Base-by-base conservation (phyloP, 768 basidiomycete genomes). In the Suillus paluster region DNA sequence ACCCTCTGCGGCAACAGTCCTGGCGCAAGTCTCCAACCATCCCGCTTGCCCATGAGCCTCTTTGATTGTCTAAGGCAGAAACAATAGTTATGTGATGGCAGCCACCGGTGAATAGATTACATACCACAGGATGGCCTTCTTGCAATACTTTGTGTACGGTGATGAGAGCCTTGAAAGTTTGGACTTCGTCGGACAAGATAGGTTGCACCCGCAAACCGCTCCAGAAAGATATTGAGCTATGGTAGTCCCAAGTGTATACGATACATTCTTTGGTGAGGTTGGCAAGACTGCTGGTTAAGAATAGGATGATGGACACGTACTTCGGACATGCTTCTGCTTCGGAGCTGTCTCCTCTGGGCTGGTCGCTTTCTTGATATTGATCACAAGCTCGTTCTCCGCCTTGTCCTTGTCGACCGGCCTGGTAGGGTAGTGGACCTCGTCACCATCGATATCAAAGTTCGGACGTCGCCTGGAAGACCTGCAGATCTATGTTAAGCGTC, bases 221-320 rank as follows among this genome's bases (percentile, higher is more conserved):
- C 97, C 97, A 99, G 74, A 99, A 98, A 7, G 96, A 96, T 68
- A 94, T 89, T 39, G 96, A 98, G 21, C 95, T 92, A 70, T 98
- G 96, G 71, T 99, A 99, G 76, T 99, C 97, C 96, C 96, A 98
- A 8, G 97, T 99, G 76, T 95, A 99, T 27, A 99, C 94, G 73
- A 99, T 98, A 70, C 92, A 94, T 81, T 98, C 97, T 99, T 75
- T 11, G 10, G 36, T 23, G 39, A 33, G 10, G 54, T 76, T 53
- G 74, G 63, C 17, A 54, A 60, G 30, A 33, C 33, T 25, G 50
- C 39, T 44, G 59, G 19, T 19, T 38, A 19, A 64, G 57, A 58
- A 46, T 36, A 61, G 66, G 56, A 64, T 62, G 56, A 58, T 63
- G 49, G 50, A 58, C 46, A 83, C 90, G 74, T 78, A 98, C 97